Base-by-base conservation (phyloP, 495 filamentous ascomycete genomes). In the Penicillium egyptiacum region DNA sequence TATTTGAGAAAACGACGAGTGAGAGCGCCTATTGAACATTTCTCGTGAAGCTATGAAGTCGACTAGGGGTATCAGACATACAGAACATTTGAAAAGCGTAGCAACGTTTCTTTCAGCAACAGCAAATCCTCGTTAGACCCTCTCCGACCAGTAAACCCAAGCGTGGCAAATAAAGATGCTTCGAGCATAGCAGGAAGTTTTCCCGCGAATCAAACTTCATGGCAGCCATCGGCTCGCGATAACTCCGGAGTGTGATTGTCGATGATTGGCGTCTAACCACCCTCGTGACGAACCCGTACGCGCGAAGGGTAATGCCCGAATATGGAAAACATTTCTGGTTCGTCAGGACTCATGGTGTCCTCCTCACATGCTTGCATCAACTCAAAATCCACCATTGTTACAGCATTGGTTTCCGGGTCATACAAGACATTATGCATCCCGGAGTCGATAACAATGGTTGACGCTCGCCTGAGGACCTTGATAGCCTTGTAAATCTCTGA, bases 361-460 rank as follows among this genome's bases (percentile, higher is more conserved):
- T 19, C 39, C 39, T 41, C 39, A 41, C 39, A 41, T 41, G 39
- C 39, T 41, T 41, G 39, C 39, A 41, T 41, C n/a, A 41, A 20
- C 39, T 41, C 39, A 41, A 41, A 41, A 41, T 41, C 39, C 39
- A 41, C 39, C 39, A 41, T 41, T 41, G 16, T 41, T 41, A 41
- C 39, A 41, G 39, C 39, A 19, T 41, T 41, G n/a, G 39, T 41
- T 41, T 41, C 39, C n/a, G 39, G 7, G n/a, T 41, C 39, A 41
- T 41, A 41, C 39, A 41, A 41, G 39, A 41, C n/a, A 41, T 41
- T 41, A 19, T 41, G 39, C 39, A 17, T 41, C 39, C 39, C 39
- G 39, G 39, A 41, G 39, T 41, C 39, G n/a, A 41, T 41, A 41
- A 41, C 5, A 41, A 41, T 41, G n/a, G 39, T 41, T 19, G 39